Evolutionary conservation across 768 basidiomycete species (phyloP).

Genomic region (Tricholoma flavovirens): DNA sequence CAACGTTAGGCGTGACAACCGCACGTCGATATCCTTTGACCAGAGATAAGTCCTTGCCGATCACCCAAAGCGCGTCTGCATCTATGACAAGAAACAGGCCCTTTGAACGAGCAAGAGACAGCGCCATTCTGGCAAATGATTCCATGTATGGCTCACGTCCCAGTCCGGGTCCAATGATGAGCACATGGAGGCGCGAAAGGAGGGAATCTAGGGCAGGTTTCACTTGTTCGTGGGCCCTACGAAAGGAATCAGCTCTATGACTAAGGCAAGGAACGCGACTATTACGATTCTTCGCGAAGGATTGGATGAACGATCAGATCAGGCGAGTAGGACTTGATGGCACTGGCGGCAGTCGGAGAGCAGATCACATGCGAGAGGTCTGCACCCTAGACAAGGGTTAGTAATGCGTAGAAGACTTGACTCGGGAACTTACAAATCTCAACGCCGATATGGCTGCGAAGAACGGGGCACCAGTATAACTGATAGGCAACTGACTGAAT

Average conservation of each 20-base stretch:
- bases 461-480: slow-evolving; percentile 96
- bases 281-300: slow-evolving; percentile 62
- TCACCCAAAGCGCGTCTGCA: slow-evolving; percentile 85
- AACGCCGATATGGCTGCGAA: slow-evolving; percentile 91
- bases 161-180: slow-evolving; percentile 91
- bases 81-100: slow-evolving; percentile 92
- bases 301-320: slow-evolving; percentile 98
- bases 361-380: slow-evolving; percentile 98
- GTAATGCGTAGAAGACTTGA: background rate
- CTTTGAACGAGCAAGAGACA: slow-evolving; percentile 62
- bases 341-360: slow-evolving; percentile 82
- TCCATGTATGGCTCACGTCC: slow-evolving; percentile 93
- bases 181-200: slow-evolving; percentile 82
- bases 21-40: slow-evolving; percentile 83
- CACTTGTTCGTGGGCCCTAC: slow-evolving; percentile 45
- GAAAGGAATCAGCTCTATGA: background rate
- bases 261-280: background rate
- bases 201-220: slow-evolving; percentile 55
- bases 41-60: slow-evolving; percentile 66
- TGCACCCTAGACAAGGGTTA: slow-evolving; percentile 52
- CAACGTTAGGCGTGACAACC: slow-evolving; percentile 90
- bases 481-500: slow-evolving; percentile 22
- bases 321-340: slow-evolving; percentile 96
- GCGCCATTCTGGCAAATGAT: slow-evolving; percentile 66
- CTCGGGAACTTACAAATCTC: slow-evolving; percentile 54